Conservation (phyloP, 1,284 basidiomycete species). For the Puccinia novopanici region DNA sequence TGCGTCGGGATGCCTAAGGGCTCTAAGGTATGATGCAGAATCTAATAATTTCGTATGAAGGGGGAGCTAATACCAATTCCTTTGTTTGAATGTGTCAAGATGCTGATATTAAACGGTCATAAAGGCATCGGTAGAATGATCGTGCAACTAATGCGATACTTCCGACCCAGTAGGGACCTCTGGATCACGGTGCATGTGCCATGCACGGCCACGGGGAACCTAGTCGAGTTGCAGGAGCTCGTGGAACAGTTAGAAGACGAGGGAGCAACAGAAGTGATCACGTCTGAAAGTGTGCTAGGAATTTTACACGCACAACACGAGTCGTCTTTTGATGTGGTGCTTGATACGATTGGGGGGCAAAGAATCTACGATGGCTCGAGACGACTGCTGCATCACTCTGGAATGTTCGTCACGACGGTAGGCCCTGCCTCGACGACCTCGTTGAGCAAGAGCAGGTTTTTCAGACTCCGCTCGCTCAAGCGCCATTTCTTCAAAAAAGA, state of each 20-base stretch:
- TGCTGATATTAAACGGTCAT: conserved; percentile 61
- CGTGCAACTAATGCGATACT: conserved; percentile 59
- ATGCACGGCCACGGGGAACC: conserved; percentile 40
- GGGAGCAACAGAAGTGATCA: conserved; percentile 46
- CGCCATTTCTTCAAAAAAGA: conserved; percentile 45
- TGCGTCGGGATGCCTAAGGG: conserved; percentile 59
- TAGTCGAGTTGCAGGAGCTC: conserved; percentile 11
- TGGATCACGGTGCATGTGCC: conserved; percentile 61
- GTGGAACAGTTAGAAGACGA: conserved; percentile 22
- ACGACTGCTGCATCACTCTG: conserved; percentile 44
- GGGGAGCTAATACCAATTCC: too few relatives aligned
- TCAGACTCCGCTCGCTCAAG: conserved; percentile 39
- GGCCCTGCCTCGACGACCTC: conserved; percentile 21
- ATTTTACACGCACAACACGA: conserved; percentile 30
- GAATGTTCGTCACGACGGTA: conserved; percentile 45
- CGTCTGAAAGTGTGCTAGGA: conserved; percentile 33
- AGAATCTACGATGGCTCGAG: conserved; percentile 48
- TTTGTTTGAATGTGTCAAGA: conserved; percentile 52
- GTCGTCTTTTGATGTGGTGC: conserved; percentile 40
- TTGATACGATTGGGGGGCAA: conserved; percentile 47
- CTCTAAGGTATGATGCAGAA: conserved; percentile 53
- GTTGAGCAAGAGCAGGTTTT: conserved; percentile 18
- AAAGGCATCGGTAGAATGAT: conserved; percentile 60
- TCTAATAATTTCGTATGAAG: too few relatives aligned
- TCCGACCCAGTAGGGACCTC: conserved; percentile 57